A percentile compares a stretch with the other conserved stretches of the same genome.
These are phyloP conservation scores for Arachis stenosperma DNA, from an alignment of 306 rosid genomes.

Conservation along the genomic window DNA sequence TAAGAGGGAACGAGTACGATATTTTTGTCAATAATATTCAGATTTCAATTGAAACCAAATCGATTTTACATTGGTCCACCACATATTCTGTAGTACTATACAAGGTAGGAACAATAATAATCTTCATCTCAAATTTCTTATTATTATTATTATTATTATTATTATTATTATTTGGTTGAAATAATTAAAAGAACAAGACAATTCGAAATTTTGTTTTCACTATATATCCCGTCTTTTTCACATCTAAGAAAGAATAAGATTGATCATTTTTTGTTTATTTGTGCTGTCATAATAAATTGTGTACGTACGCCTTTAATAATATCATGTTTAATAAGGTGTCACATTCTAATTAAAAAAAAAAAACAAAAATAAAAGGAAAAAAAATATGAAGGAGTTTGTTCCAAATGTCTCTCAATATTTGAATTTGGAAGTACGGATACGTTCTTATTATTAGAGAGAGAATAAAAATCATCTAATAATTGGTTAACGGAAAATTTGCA, in stretches of 20 bases:
- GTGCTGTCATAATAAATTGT: not conserved
- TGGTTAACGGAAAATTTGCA: no score
- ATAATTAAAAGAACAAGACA: constrained; percentile 19
- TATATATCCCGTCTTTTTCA: constrained; percentile 7
- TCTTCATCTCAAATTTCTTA: not conserved
- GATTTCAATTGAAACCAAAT: not conserved
- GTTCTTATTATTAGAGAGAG: no score
- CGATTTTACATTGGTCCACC: constrained; percentile 31
- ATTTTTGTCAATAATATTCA: constrained; percentile 32
- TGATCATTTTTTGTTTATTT: constrained; percentile 7
- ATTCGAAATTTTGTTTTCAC: constrained; percentile 12
- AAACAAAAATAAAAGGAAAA: not conserved
- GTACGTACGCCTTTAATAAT: constrained; percentile 5
- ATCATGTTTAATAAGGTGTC: constrained; percentile 18
- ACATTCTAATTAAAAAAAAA: not conserved
- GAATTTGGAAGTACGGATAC: constrained; percentile 20
- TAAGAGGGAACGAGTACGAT: constrained; percentile 9
- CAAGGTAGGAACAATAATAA: constrained; percentile 12
- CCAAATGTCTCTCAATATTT: constrained; percentile 44
- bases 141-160: no score
- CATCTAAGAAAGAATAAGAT: constrained; percentile 21
- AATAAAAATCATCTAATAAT: no score
- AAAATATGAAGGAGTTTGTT: constrained; percentile 42
- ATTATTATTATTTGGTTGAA: not conserved
- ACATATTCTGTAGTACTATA: constrained; percentile 18